Percentiles rank a stretch among this genome's conserved stretches.
phyloP scores from a whole-genome alignment of 2,329 filamentous ascomycete genomes.

The Macroventuria anomochaeta region DNA sequence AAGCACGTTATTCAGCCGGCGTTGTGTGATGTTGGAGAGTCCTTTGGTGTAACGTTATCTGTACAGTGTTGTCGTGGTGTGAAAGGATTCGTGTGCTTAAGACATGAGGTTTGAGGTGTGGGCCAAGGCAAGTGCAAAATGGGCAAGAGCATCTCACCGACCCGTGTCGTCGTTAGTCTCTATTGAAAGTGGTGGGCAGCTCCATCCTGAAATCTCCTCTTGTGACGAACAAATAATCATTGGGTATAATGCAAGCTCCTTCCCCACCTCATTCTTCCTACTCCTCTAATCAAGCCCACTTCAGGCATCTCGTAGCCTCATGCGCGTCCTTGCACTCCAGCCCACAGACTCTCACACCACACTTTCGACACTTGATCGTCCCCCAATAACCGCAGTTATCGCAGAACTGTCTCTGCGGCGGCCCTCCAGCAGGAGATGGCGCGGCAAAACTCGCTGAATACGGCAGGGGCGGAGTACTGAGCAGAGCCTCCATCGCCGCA shows the following conservation, averaged over 20 bases:
- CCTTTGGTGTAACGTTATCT: not conserved
- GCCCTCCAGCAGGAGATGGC: slow-evolving; percentile 51
- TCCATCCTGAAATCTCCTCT: not conserved
- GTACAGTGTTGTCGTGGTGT: not conserved
- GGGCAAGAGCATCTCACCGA: not conserved
- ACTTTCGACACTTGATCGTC: slow-evolving; percentile 75
- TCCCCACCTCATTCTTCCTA: not conserved
- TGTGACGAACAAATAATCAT: not conserved
- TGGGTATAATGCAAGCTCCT: slow-evolving; percentile 23
- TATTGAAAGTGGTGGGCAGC: too few relatives aligned
- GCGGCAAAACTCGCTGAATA: slow-evolving; percentile 67
- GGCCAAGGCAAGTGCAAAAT: not conserved
- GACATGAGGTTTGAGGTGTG: not conserved
- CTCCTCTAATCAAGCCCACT: slow-evolving; percentile 37
- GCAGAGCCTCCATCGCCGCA: slow-evolving; percentile 68
- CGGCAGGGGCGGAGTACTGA: slow-evolving; percentile 69
- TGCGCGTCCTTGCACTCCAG: slow-evolving; percentile 76
- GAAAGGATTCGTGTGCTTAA: too few relatives aligned
- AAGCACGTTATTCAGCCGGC: slow-evolving; percentile 18
- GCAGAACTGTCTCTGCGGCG: slow-evolving; percentile 70
- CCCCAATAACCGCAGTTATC: slow-evolving; percentile 86
- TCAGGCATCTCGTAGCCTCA: slow-evolving; percentile 67
- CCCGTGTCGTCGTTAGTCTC: too few relatives aligned
- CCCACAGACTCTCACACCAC: slow-evolving; percentile 78
- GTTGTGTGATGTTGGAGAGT: not conserved